phyloP scores from a whole-genome alignment of 2,329 filamentous ascomycete species.

The Cryphonectria carpinicola region DNA sequence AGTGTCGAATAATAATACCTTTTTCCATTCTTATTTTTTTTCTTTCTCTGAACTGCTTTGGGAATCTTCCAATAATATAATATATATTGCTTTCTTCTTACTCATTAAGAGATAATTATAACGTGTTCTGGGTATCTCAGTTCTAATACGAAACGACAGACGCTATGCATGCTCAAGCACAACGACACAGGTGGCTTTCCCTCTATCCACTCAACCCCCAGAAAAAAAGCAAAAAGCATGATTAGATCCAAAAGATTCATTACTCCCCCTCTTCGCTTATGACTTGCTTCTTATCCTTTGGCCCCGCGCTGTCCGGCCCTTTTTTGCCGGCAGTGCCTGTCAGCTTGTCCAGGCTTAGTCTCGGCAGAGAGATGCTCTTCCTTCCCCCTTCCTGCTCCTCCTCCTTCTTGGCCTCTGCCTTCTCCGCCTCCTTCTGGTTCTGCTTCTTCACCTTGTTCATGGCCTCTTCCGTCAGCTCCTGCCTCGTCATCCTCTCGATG shows the following conservation, averaged over 20 bases:
- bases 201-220: too few relatives aligned
- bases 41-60: background rate
- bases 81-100: background rate
- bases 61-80: background rate
- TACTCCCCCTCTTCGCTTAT: constrained; percentile 9
- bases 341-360: constrained; percentile 26
- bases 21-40: constrained; percentile 3
- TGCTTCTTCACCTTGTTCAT: constrained; percentile 55
- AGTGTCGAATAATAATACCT: constrained; percentile 10
- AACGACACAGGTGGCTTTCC: background rate
- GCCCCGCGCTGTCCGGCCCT: background rate
- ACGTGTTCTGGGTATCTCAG: constrained; percentile 8
- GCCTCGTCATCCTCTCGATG: constrained; percentile 73
- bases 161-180: background rate
- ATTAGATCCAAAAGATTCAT: background rate
- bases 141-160: background rate
- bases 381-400: constrained; percentile 14
- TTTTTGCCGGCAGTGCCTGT: constrained; percentile 11
- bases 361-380: constrained; percentile 18
- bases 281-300: constrained; percentile 4
- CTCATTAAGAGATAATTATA: background rate
- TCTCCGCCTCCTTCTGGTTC: constrained; percentile 40
- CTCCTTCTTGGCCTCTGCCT: constrained; percentile 19
- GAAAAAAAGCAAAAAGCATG: background rate
- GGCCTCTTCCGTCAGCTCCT: constrained; percentile 70